Evolutionary conservation across 2,329 filamentous ascomycete genomes (phyloP).

Genomic region (Metarhizium brunneum): DNA sequence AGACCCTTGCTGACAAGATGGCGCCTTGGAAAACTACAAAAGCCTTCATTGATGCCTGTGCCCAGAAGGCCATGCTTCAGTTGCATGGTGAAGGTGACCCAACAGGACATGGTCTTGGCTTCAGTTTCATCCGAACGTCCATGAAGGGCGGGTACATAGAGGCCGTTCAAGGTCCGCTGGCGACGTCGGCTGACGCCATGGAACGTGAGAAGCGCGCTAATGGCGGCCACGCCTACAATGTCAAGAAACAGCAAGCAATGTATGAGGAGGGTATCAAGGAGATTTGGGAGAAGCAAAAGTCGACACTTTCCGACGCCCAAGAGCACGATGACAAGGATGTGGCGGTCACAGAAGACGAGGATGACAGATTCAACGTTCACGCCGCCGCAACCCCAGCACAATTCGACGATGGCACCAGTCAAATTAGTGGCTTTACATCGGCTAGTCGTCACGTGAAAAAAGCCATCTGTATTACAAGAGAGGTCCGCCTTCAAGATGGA

Average conservation of each 20-base stretch:
- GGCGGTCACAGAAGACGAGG: conserved; percentile 48
- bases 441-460: conserved; percentile 61
- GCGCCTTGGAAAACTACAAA: conserved; percentile 96
- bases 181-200: conserved; percentile 71
- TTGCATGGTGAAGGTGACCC: conserved; percentile 92
- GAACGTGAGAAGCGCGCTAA: conserved; percentile 81
- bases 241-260: conserved; percentile 83
- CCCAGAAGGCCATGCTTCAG: conserved; percentile 93
- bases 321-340: conserved; percentile 58
- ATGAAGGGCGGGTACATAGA: conserved; percentile 97
- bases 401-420: conserved; percentile 70
- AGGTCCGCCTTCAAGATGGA: conserved; percentile 33
- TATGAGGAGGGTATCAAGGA: conserved; percentile 86
- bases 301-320: conserved; percentile 62
- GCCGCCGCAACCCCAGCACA: conserved; percentile 58
- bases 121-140: conserved; percentile 94
- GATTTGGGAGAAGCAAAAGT: conserved; percentile 86
- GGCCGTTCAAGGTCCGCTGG: conserved; percentile 58
- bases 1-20: conserved; percentile 78
- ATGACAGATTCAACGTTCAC: conserved; percentile 63
- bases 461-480: conserved; percentile 63
- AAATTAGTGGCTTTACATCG: conserved; percentile 60
- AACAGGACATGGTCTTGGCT: conserved; percentile 83
- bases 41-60: conserved; percentile 88
- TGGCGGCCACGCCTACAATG: conserved; percentile 94